These are phyloP conservation scores for Paradendryphiella salina DNA, from an alignment of 2,329 filamentous ascomycete species.

Conservation along the genomic window DNA sequence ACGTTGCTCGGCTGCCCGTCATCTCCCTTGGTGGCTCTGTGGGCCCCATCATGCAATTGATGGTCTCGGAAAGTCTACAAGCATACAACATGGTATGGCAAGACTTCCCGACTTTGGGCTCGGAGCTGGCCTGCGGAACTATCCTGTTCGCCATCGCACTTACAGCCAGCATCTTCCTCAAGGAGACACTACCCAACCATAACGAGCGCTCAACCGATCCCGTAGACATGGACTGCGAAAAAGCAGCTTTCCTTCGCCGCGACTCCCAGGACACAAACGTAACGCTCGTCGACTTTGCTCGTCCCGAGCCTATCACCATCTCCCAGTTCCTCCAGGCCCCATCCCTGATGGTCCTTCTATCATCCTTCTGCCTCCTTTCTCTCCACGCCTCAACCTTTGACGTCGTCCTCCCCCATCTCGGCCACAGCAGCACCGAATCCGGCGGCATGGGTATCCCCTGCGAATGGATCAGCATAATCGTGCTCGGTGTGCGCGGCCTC, in stretches of 20 bases:
- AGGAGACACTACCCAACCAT: constrained; percentile 45
- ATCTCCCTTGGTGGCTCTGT: constrained; percentile 52
- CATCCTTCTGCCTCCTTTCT: constrained; percentile 59
- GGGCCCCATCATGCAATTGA: constrained; percentile 51
- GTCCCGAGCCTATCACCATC: constrained; percentile 50
- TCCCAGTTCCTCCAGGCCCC: constrained; percentile 52
- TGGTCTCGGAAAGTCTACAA: constrained; percentile 50
- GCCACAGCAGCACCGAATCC: constrained; percentile 50
- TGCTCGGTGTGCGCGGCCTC: constrained; percentile 49
- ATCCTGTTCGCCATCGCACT: constrained; percentile 50
- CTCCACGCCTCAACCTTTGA: constrained; percentile 60
- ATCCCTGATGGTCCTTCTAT: constrained; percentile 51
- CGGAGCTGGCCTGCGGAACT: constrained; percentile 51
- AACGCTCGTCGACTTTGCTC: constrained; percentile 42
- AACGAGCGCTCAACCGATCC: constrained; percentile 22
- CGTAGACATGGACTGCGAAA: constrained; percentile 50
- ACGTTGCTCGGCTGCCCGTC: constrained; percentile 51
- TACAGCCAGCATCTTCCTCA: constrained; percentile 46
- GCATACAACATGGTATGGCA: constrained; percentile 49
- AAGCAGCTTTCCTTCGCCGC: constrained; percentile 52
- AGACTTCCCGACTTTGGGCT: constrained; percentile 50
- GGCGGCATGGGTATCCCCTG: constrained; percentile 54
- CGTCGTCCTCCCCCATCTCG: constrained; percentile 53
- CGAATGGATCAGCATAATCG: constrained; percentile 49
- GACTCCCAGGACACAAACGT: constrained; percentile 44